These are phyloP conservation scores for Phtheirospermum japonicum DNA, from an alignment of 257 asterid species.

Conservation along the genomic window DNA sequence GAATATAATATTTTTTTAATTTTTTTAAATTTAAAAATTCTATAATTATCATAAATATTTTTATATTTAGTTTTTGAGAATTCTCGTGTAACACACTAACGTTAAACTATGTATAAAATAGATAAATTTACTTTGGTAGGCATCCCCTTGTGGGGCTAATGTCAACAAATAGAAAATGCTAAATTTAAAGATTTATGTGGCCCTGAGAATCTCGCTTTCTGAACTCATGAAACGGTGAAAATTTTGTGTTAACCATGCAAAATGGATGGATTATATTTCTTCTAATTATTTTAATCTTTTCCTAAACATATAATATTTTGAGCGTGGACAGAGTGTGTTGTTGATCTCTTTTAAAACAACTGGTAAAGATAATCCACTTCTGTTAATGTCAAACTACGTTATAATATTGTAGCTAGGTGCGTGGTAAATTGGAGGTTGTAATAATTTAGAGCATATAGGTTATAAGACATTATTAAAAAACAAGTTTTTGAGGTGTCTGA, in stretches of 20 bases:
- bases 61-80: too few relatives aligned
- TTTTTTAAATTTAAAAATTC: too few relatives aligned
- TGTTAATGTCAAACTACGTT: not conserved
- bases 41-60: too few relatives aligned
- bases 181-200: constrained; percentile 34
- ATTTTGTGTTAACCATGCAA: constrained; percentile 1
- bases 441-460: too few relatives aligned
- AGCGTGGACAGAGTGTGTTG: too few relatives aligned
- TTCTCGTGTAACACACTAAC: too few relatives aligned
- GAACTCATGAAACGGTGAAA: constrained; percentile 1
- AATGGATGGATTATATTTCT: constrained; percentile 21
- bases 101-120: too few relatives aligned
- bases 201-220: constrained; percentile 37
- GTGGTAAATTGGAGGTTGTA: too few relatives aligned
- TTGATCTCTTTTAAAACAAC: not conserved
- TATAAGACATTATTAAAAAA: too few relatives aligned
- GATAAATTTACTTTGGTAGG: not conserved
- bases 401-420: too few relatives aligned
- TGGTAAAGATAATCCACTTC: constrained; percentile 2
- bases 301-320: not conserved
- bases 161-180: constrained; percentile 29
- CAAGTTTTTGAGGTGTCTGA: too few relatives aligned
- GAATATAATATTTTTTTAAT: too few relatives aligned
- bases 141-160: constrained; percentile 27
- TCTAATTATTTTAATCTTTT: constrained; percentile 1